Percentiles rank a stretch among this genome's conserved stretches.
Conservation (phyloP, 2,329 filamentous ascomycete genomes). For the Berkeleyomyces basicola region DNA sequence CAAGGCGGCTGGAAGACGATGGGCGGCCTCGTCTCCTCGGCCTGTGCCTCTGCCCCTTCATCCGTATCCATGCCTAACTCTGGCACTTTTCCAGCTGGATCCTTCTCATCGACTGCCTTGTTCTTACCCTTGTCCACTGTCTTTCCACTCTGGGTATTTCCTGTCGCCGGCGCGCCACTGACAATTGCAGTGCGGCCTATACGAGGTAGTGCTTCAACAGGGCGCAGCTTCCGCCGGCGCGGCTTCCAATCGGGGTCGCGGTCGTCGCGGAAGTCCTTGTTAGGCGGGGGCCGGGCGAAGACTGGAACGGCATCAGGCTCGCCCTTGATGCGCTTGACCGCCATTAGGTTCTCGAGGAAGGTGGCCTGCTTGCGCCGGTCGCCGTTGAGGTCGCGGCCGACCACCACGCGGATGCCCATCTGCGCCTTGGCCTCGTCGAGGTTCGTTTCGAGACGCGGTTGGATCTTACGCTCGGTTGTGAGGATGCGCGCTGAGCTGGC, state of each 20-base stretch:
- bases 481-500: constrained; percentile 53
- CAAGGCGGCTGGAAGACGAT: constrained; percentile 20
- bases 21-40: constrained; percentile 16
- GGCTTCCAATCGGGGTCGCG: constrained; percentile 24
- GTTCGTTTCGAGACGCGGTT: constrained; percentile 24
- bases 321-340: constrained; percentile 45
- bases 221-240: constrained; percentile 9
- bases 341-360: constrained; percentile 51
- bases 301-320: constrained; percentile 51
- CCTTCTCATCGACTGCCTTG: not conserved
- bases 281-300: constrained; percentile 30
- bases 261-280: constrained; percentile 27
- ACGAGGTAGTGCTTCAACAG: not conserved
- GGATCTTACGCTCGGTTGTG: constrained; percentile 46
- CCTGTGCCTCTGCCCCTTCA: not conserved
- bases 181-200: not conserved
- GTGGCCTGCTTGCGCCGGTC: constrained; percentile 31
- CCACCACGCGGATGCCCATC: constrained; percentile 30
- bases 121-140: not conserved
- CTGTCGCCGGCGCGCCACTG: not conserved
- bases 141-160: not conserved
- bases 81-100: not conserved
- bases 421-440: constrained; percentile 22
- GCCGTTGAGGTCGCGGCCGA: constrained; percentile 30
- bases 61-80: not conserved